Evolutionary conservation across 306 rosid species (phyloP).

Genomic region (Fagus sylvatica): DNA sequence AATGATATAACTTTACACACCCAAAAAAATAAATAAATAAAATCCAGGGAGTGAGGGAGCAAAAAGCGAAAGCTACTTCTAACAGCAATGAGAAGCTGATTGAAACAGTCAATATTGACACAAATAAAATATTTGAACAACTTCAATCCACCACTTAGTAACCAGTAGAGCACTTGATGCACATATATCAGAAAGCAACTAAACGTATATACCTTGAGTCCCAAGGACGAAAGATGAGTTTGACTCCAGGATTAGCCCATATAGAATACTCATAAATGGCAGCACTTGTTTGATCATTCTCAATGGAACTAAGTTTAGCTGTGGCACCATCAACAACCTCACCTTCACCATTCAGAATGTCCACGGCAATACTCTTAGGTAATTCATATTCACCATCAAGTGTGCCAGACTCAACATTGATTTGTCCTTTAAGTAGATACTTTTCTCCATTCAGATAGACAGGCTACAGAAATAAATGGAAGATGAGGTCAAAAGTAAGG

Average conservation of each 20-base stretch:
- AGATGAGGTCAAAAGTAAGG: slow-evolving; percentile 10
- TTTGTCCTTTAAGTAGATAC: slow-evolving; percentile 79
- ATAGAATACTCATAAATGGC: slow-evolving; percentile 65
- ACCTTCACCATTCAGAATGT: slow-evolving; percentile 52
- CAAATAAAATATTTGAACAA: background rate
- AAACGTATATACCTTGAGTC: slow-evolving; percentile 68
- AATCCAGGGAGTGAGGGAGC: background rate
- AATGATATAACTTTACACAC: background rate
- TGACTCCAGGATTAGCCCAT: slow-evolving; percentile 81
- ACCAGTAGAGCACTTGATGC: background rate
- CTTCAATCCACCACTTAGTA: background rate
- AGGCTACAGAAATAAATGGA: slow-evolving; percentile 51
- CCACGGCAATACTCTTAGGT: slow-evolving; percentile 67
- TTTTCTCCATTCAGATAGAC: slow-evolving; percentile 82
- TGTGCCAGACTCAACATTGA: slow-evolving; percentile 57
- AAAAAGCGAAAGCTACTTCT: background rate
- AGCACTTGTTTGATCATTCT: slow-evolving; percentile 43
- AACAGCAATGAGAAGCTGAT: background rate
- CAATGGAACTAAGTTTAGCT: slow-evolving; percentile 51
- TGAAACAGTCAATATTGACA: background rate
- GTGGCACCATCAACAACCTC: slow-evolving; percentile 40
- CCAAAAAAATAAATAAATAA: background rate
- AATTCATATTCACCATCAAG: slow-evolving; percentile 39
- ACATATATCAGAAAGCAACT: slow-evolving; percentile 18
- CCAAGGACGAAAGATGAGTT: slow-evolving; percentile 70